Evolutionary conservation across 2,329 filamentous ascomycete species (phyloP), one percentile per base, ranked within the genome.

Genomic region (Penicillium sp.): DNA sequence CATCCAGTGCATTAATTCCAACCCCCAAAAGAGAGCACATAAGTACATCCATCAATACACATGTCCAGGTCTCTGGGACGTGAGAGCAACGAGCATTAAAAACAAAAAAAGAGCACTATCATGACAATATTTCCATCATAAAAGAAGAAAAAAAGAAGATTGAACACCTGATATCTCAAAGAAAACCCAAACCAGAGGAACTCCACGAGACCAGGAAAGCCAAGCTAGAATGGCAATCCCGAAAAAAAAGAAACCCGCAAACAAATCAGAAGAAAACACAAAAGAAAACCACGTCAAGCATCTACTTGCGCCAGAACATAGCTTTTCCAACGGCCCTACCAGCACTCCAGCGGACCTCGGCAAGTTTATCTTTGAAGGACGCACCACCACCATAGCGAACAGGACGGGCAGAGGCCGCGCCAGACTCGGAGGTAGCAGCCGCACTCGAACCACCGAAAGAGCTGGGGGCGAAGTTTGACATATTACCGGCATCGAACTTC

Each of bases 401-500:
- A 13, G 67, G 66, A 50, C 62, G 59, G 51, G 65, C 19, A 33
- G 63, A 35, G 27, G 48, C 46, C 19, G 37, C 54, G 40, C 17
- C 57, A 12, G 55, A 41, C 52, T 69, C 63, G 1, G 71, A 65
- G 31, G 64, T 65, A 5, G 60, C 50, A 19, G 61, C 63, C 7
- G 57, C 50, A 47, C 56, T 70, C 5, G 66, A 65, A 27, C 64
- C 65, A 29, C 68, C 66, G 33, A 61, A 67, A 3, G 63, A 56
- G 19, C 60, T 63, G 2, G 69, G 65, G 3, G 66, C 65, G 17
- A 70, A 69, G 35, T 65, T 64, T 1, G 67, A 63, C 19, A 75
- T 67, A 37, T 74, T 74, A 0, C 74, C 75, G 0, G 75, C 73
- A 5, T 75, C 68, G 57, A 78, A 77, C 72, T 87, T 88, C 64